Percentiles rank a stretch among this genome's conserved stretches.
Conservation (phyloP, 768 basidiomycete species). For the Zangia roseola region DNA sequence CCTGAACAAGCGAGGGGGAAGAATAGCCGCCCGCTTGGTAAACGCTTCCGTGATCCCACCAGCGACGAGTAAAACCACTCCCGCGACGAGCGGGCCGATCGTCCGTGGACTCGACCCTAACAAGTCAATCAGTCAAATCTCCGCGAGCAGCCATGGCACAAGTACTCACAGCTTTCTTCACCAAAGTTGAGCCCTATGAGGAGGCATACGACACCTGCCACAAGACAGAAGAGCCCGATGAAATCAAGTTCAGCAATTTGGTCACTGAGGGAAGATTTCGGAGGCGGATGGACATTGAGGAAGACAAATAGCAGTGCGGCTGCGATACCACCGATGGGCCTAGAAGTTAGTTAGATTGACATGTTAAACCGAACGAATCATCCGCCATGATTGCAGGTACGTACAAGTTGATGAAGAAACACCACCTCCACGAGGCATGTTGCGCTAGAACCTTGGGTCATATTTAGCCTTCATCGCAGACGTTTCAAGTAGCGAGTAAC, state of each 20-base stretch:
- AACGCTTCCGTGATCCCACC: constrained; percentile 56
- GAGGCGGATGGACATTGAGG: constrained; percentile 72
- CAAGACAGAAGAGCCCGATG: constrained; percentile 57
- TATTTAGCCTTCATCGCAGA: neutral
- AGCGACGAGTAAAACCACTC: constrained; percentile 47
- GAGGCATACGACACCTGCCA: constrained; percentile 61
- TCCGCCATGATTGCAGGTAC: constrained; percentile 15
- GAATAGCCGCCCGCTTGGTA: constrained; percentile 65
- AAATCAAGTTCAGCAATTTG: constrained; percentile 71
- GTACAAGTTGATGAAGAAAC: constrained; percentile 74
- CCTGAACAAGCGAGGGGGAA: constrained; percentile 74
- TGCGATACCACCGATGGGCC: constrained; percentile 70
- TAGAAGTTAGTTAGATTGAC: constrained; percentile 20
- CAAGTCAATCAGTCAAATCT: neutral
- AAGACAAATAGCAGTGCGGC: constrained; percentile 62
- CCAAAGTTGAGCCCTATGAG: constrained; percentile 72
- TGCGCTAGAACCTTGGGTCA: constrained; percentile 59
- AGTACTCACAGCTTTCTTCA: constrained; percentile 57
- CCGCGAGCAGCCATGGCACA: neutral
- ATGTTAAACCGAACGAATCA: neutral
- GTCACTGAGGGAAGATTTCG: constrained; percentile 52
- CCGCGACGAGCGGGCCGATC: constrained; percentile 56
- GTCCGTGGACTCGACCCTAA: constrained; percentile 57
- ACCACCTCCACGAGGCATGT: constrained; percentile 81
- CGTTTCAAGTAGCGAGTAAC: neutral